Base-by-base conservation (phyloP, 805 yeast species). In the Metschnikowia amazonensis region DNA sequence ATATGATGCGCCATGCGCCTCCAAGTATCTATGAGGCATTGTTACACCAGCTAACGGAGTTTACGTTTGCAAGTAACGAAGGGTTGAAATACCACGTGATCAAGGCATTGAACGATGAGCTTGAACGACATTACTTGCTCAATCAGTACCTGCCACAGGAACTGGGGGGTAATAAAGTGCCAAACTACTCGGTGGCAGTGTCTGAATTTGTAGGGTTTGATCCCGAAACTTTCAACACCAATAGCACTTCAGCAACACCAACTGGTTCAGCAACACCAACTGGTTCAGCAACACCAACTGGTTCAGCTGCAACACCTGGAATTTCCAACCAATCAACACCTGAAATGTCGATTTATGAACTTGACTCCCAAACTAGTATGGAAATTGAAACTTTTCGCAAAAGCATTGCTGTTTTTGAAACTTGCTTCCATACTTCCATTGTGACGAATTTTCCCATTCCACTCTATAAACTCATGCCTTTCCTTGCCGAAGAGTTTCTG, bases 381-480 rank as follows among this genome's bases (percentile, higher is more conserved):
- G 51, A 50, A 21, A 30, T 48, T 29, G 50, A 43, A 11, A 36
- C 37, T 2, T 35, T 52, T n/a, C 27, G 29, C 20, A 25, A 27
- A 13, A 28, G 35, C 25, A 36, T 63, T 11, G 39, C 41, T 7
- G 10, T 43, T 4, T 50, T 60, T 21, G 57, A 59, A 8, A 31
- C 27, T 21, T 43, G 53, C 18, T 41, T 59, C 28, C 32, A 39
- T 29, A 41, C 46, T 14, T 47, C 59, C 16, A 50, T 56, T 2
- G 34, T 34, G 18, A 43, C 39, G 18, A 56, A 60, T 43, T 59
- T 57, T 41, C 70, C 70, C 2, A 49, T 66, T 10, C 74, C 73
- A 5, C 36, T 67, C 5, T 66, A 56, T 47, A 50, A 60, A 43
- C 64, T 67, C 59, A 36, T 63, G 7, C 44, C 64, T 7, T 11